Conservation (phyloP, 176 grass and related monocot genomes). For the Carex pumila region DNA sequence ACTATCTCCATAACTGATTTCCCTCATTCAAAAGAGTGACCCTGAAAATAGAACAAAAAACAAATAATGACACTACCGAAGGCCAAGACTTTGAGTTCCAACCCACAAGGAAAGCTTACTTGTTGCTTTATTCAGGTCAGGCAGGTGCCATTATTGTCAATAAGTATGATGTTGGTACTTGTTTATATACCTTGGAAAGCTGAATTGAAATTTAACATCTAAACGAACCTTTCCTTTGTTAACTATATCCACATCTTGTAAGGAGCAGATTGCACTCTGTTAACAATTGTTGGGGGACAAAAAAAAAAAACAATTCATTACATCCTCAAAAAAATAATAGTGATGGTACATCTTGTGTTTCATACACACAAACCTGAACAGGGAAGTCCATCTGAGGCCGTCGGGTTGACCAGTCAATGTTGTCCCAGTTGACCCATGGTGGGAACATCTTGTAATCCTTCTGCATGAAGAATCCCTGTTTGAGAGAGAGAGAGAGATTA, state of each 20-base stretch:
- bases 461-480: conserved; percentile 77
- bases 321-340: neutral
- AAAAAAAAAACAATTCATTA: conserved; percentile 16
- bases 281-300: neutral
- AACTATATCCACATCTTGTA: conserved; percentile 69
- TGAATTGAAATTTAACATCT: conserved; percentile 5
- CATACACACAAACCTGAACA: conserved; percentile 55
- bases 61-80: neutral
- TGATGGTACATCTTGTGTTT: neutral
- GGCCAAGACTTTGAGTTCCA: neutral
- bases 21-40: no score
- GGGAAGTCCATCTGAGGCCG: conserved; percentile 90
- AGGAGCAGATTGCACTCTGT: conserved; percentile 81
- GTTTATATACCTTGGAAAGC: neutral
- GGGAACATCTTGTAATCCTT: conserved; percentile 99
- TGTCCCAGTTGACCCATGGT: conserved; percentile 79
- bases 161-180: neutral
- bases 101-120: neutral
- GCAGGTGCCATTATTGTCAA: neutral
- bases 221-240: conserved; percentile 54
- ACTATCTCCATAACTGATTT: neutral
- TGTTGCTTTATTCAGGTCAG: neutral
- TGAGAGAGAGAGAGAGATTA: conserved; percentile 15
- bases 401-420: conserved; percentile 77
- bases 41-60: neutral